Percentiles rank a stretch among this genome's conserved stretches.
These are phyloP conservation scores for Samsoniella hepiali DNA, from an alignment of 2,329 filamentous ascomycete genomes.

Conservation along the genomic window DNA sequence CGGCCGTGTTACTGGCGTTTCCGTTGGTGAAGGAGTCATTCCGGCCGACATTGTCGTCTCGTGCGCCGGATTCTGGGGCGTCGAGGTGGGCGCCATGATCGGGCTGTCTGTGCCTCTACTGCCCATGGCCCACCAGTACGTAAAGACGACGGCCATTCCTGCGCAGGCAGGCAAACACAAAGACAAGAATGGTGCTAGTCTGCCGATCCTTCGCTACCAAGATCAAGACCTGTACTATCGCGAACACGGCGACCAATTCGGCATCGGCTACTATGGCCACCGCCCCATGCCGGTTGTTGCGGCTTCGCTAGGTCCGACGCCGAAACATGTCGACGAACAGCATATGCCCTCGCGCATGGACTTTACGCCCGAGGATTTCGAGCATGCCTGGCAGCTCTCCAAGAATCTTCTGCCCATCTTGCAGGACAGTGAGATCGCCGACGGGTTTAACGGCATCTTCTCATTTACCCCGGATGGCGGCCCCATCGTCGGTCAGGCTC, in stretches of 20 bases:
- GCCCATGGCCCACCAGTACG: constrained; percentile 62
- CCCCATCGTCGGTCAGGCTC: constrained; percentile 55
- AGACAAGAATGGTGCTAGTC: constrained; percentile 44
- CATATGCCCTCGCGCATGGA: constrained; percentile 62
- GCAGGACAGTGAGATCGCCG: constrained; percentile 47
- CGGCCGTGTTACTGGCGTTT: constrained; percentile 54
- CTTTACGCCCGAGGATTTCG: constrained; percentile 59
- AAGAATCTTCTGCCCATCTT: constrained; percentile 53
- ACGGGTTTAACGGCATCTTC: constrained; percentile 64
- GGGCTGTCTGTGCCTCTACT: constrained; percentile 56
- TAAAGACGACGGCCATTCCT: constrained; percentile 55
- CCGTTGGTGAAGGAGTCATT: constrained; percentile 45
- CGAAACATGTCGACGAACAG: constrained; percentile 52
- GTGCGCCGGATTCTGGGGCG: constrained; percentile 64
- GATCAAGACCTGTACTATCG: constrained; percentile 64
- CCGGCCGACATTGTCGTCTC: constrained; percentile 60
- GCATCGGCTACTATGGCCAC: constrained; percentile 64
- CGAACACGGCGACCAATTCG: constrained; percentile 59
- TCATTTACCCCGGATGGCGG: constrained; percentile 65
- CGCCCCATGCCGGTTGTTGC: constrained; percentile 58
- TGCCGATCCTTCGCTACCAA: constrained; percentile 61
- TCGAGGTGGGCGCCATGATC: constrained; percentile 61
- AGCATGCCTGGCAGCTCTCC: constrained; percentile 56
- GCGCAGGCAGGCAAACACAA: constrained; percentile 35
- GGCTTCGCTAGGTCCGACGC: constrained; percentile 50